These are phyloP conservation scores for Suillus americanus DNA, from an alignment of 768 basidiomycete genomes.

Conservation along the genomic window DNA sequence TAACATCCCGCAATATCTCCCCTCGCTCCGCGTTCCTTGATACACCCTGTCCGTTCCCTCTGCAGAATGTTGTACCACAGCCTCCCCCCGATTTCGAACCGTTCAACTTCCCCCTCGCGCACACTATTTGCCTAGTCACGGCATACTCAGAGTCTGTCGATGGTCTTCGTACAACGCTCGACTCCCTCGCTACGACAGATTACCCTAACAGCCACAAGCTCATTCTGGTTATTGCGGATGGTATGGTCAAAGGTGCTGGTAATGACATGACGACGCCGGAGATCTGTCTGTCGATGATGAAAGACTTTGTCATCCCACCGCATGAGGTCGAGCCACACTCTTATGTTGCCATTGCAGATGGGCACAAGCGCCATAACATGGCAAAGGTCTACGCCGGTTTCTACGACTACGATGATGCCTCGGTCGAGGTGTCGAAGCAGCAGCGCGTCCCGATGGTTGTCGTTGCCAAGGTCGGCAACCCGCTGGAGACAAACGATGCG, in stretches of 20 bases:
- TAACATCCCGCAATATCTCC: constrained; percentile 24
- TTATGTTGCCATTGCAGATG: constrained; percentile 98
- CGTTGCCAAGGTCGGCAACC: constrained; percentile 95
- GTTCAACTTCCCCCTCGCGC: constrained; percentile 92
- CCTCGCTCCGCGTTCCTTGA: constrained; percentile 53
- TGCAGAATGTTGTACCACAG: constrained; percentile 87
- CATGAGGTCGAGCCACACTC: constrained; percentile 91
- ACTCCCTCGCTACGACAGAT: constrained; percentile 96
- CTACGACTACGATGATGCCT: constrained; percentile 91
- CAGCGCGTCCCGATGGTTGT: constrained; percentile 95
- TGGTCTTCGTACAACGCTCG: constrained; percentile 95
- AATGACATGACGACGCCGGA: constrained; percentile 90
- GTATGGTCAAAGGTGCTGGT: constrained; percentile 96
- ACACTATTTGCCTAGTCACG: constrained; percentile 95
- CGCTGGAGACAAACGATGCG: constrained; percentile 78
- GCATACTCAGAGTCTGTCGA: constrained; percentile 98
- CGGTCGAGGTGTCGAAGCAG: constrained; percentile 88
- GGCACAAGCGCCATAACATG: constrained; percentile 99
- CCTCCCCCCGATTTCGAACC: constrained; percentile 91
- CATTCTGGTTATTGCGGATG: constrained; percentile 94
- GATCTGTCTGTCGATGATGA: constrained; percentile 96
- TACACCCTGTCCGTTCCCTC: constrained; percentile 89
- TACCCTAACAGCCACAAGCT: constrained; percentile 98
- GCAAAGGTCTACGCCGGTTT: constrained; percentile 98
- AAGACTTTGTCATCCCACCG: constrained; percentile 78